Evolutionary conservation across 805 yeast genomes (phyloP).

Genomic region (Huiozyma naganishii): DNA sequence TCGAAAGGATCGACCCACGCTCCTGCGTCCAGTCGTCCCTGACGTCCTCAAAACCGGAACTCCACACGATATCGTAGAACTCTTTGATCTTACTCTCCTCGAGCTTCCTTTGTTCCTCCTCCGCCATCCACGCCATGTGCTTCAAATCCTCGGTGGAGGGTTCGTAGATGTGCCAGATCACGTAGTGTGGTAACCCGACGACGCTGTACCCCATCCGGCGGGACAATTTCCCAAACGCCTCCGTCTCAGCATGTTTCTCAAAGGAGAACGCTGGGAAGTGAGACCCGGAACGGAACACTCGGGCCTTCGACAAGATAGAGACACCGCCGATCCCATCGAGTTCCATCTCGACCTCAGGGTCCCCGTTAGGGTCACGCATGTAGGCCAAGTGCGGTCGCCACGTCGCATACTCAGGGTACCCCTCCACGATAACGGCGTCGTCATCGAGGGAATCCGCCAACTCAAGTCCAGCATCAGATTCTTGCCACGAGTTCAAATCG

Average conservation of each 20-base stretch:
- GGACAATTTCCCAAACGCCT: constrained; percentile 87
- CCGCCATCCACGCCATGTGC: constrained; percentile 83
- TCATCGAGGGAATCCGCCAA: constrained; percentile 71
- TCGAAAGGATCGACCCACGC: constrained; percentile 58
- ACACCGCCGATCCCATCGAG: constrained; percentile 98
- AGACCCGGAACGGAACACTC: constrained; percentile 77
- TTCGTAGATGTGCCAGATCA: constrained; percentile 94
- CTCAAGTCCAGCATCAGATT: constrained; percentile 70
- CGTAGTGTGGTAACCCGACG: constrained; percentile 86
- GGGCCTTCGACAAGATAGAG: constrained; percentile 78
- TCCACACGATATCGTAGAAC: constrained; percentile 64
- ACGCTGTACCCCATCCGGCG: constrained; percentile 81
- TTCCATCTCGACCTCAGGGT: constrained; percentile 85
- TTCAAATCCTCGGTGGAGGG: constrained; percentile 86
- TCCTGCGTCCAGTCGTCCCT: constrained; percentile 64
- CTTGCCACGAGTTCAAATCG: constrained; percentile 80
- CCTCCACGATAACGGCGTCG: constrained; percentile 95
- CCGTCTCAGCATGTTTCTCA: constrained; percentile 95
- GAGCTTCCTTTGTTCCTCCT: constrained; percentile 56
- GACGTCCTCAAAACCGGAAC: constrained; percentile 67
- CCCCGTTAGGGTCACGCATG: constrained; percentile 88
- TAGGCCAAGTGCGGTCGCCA: constrained; percentile 98
- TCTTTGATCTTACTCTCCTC: constrained; percentile 54
- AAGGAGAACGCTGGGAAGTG: constrained; percentile 96
- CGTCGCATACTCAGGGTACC: constrained; percentile 93